Evolutionary conservation across 345 rosid species (phyloP).

Genomic region (Bruguiera gymnorhiza): DNA sequence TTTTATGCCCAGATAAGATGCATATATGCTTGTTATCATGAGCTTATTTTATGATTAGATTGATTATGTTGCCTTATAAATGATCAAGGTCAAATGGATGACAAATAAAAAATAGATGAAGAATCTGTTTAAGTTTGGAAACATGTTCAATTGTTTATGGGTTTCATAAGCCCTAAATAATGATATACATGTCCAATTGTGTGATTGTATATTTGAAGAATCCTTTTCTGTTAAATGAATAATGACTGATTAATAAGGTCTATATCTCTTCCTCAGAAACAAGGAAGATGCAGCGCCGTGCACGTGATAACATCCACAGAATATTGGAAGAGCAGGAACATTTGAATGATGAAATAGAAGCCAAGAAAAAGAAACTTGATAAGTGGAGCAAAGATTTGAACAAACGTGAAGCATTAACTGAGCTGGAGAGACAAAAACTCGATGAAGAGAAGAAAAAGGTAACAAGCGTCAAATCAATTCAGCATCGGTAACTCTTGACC

Average conservation of each 20-base stretch:
- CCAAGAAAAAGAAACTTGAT: conserved; percentile 51
- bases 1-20: conserved; percentile 1
- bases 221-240: not conserved
- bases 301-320: conserved; percentile 59
- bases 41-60: too few relatives aligned
- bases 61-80: too few relatives aligned
- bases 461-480: not conserved
- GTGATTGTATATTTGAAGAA: too few relatives aligned
- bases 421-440: conserved; percentile 79
- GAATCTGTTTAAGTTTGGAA: too few relatives aligned
- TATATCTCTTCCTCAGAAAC: conserved; percentile 50
- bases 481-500: not conserved
- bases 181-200: too few relatives aligned
- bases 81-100: too few relatives aligned
- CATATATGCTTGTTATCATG: not conserved
- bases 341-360: conserved; percentile 57
- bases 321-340: conserved; percentile 65
- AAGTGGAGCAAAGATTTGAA: conserved; percentile 64
- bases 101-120: too few relatives aligned
- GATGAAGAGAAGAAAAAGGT: conserved; percentile 84
- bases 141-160: too few relatives aligned
- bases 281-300: conserved; percentile 67
- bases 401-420: conserved; percentile 77
- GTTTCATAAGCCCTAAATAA: too few relatives aligned
- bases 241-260: not conserved